These are phyloP conservation scores for Tanozyma kutaoensis DNA, from an alignment of 805 yeast species.

Conservation along the genomic window DNA sequence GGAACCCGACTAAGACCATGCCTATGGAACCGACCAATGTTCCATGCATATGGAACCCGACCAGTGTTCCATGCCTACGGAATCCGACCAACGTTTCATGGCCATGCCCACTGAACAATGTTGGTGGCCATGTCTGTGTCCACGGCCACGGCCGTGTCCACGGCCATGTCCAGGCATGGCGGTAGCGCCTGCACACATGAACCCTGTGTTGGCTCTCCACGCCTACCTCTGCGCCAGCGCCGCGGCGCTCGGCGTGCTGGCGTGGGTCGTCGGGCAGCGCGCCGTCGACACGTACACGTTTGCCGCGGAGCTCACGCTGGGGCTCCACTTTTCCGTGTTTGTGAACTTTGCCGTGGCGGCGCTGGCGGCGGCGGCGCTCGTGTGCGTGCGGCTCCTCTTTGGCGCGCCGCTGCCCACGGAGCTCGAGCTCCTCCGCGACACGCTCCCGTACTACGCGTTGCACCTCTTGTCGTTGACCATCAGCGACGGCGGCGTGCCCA, in stretches of 20 bases:
- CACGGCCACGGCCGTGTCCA: too few species aligned
- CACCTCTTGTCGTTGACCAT: constrained; percentile 52
- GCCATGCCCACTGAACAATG: too few species aligned
- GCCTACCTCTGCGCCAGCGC: neutral
- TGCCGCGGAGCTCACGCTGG: constrained; percentile 6
- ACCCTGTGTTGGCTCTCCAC: neutral
- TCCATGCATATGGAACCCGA: too few species aligned
- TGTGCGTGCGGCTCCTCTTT: constrained; percentile 39
- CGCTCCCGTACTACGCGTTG: constrained; percentile 18
- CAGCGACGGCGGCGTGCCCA: constrained; percentile 45
- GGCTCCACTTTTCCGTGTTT: constrained; percentile 4
- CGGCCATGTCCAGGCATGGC: too few species aligned
- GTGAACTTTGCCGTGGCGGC: constrained; percentile 7
- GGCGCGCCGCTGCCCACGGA: constrained; percentile 70
- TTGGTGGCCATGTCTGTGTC: too few species aligned
- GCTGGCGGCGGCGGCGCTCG: constrained; percentile 8
- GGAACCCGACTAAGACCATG: too few species aligned
- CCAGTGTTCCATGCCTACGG: too few species aligned
- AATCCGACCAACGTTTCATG: too few species aligned
- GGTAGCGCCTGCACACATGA: too few species aligned
- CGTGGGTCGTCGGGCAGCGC: neutral
- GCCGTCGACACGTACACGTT: constrained; percentile 2
- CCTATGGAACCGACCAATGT: too few species aligned
- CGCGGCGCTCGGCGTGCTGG: neutral
- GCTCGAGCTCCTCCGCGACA: constrained; percentile 42